phyloP scores from a whole-genome alignment of 345 rosid species.

The Fremontodendron californicum region DNA sequence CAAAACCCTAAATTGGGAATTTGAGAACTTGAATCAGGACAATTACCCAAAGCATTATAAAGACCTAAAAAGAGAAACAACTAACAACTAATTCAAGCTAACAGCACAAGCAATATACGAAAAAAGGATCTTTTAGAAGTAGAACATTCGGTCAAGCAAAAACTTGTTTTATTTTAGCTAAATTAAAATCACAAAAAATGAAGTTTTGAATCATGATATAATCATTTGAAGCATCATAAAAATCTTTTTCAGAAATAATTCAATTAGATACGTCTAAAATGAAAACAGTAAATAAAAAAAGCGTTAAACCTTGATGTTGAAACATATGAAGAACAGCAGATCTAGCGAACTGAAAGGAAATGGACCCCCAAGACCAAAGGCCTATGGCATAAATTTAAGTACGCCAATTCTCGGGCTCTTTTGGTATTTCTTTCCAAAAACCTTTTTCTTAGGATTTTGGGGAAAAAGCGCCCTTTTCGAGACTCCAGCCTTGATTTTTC shows the following conservation, averaged over 20 bases:
- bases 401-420: constrained; percentile 54
- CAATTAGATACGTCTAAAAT: neutral
- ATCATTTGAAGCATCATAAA: neutral
- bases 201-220: neutral
- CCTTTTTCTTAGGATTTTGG: constrained; percentile 18
- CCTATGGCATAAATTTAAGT: constrained; percentile 40
- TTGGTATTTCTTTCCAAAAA: constrained; percentile 40
- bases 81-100: neutral
- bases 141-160: neutral
- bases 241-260: neutral
- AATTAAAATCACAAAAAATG: neutral
- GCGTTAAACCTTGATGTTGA: neutral
- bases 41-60: neutral
- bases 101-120: neutral
- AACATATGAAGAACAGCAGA: constrained; percentile 13
- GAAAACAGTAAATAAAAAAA: neutral
- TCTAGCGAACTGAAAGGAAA: constrained; percentile 18
- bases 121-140: neutral
- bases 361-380: constrained; percentile 47
- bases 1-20: neutral
- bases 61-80: neutral
- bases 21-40: neutral
- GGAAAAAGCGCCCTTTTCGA: constrained; percentile 35
- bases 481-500: constrained; percentile 59
- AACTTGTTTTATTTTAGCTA: neutral